Conservation (phyloP, 306 rosid species). For the Dryas alaskensis region DNA sequence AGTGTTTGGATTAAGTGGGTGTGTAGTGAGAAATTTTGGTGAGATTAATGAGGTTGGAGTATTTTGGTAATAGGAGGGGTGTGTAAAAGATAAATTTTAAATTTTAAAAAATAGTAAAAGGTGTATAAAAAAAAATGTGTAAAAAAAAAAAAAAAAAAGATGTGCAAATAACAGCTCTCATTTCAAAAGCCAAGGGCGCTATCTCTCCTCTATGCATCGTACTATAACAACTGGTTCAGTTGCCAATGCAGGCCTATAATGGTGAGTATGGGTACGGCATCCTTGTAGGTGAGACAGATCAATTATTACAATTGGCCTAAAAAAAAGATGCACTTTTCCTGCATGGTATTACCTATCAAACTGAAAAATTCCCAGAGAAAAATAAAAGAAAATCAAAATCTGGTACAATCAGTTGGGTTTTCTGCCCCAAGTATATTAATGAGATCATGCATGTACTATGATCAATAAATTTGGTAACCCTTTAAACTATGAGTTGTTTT, state of each 20-base stretch:
- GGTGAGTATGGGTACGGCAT: background rate
- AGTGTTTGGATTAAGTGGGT: no score
- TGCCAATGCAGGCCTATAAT: conserved; percentile 19
- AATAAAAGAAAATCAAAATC: background rate
- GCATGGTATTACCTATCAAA: background rate
- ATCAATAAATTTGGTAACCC: no score
- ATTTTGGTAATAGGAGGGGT: no score
- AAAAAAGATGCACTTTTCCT: background rate
- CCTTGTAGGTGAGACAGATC: background rate
- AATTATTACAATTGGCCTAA: conserved; percentile 3
- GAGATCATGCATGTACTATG: background rate
- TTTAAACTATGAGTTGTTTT: no score
- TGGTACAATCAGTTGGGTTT: background rate
- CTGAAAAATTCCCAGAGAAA: background rate
- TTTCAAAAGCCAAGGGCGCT: background rate
- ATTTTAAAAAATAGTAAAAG: no score
- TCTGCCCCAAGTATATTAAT: background rate
- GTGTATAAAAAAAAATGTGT: no score
- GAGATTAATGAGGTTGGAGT: no score
- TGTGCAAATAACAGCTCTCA: no score
- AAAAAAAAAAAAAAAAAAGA: no score
- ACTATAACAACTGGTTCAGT: conserved; percentile 7
- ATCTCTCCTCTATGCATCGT: background rate
- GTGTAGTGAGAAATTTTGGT: no score
- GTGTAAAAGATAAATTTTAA: no score